phyloP scores from a whole-genome alignment of 768 basidiomycete genomes.

The Cystofilobasidium capitatum region DNA sequence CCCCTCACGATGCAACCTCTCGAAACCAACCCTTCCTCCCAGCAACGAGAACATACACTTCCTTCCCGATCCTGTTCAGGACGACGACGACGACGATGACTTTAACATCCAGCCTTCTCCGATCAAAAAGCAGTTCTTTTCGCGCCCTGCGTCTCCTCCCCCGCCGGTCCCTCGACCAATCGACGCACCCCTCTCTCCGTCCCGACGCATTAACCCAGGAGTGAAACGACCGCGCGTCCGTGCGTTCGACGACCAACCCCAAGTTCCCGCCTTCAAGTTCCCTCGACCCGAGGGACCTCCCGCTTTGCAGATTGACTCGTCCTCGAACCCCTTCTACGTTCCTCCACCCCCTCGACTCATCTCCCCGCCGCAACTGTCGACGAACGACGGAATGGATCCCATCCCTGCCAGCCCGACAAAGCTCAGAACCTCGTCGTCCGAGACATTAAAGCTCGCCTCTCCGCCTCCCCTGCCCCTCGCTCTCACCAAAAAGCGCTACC shows the following conservation, averaged over 20 bases:
- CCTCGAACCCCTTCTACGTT: not conserved
- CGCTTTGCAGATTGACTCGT: too few relatives aligned
- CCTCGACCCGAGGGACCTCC: not conserved
- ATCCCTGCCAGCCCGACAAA: not conserved
- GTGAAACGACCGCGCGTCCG: not conserved
- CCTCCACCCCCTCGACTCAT: not conserved
- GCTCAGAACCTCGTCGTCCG: not conserved
- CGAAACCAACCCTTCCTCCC: not conserved
- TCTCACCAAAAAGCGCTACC: not conserved
- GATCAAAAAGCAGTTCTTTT: not conserved
- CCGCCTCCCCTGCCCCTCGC: not conserved
- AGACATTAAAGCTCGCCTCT: not conserved
- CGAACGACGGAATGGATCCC: not conserved
- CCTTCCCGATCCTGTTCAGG: not conserved
- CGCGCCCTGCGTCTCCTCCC: not conserved
- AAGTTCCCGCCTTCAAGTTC: not conserved
- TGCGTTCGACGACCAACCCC: not conserved
- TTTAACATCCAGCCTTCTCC: slow-evolving; percentile 7
- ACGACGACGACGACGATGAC: slow-evolving; percentile 1
- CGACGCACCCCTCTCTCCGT: not conserved
- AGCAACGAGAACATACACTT: not conserved
- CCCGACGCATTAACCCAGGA: not conserved
- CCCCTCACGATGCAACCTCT: too few relatives aligned
- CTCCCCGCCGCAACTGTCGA: not conserved
- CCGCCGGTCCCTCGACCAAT: not conserved